phyloP scores from a whole-genome alignment of 768 basidiomycete genomes.

The Podaxis sp. region DNA sequence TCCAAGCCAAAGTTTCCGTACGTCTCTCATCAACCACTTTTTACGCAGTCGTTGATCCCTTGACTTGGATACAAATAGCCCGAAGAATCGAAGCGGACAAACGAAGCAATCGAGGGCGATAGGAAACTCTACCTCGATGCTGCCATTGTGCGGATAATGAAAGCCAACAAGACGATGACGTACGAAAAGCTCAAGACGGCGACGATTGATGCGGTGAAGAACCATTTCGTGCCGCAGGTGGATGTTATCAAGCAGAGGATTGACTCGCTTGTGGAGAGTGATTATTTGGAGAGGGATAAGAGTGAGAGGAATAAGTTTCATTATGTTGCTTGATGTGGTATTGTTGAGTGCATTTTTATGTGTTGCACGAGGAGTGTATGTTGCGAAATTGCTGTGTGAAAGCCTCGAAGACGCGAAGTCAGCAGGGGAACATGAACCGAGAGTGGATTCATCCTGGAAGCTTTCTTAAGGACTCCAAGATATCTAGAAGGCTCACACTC shows the following conservation, averaged over 20 bases:
- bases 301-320: slow-evolving; percentile 69
- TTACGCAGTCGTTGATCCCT: slow-evolving; percentile 4
- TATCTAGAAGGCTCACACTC: too few relatives aligned
- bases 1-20: slow-evolving; percentile 92
- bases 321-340: slow-evolving; percentile 61
- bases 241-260: slow-evolving; percentile 84
- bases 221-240: slow-evolving; percentile 84
- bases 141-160: slow-evolving; percentile 97
- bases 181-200: slow-evolving; percentile 79
- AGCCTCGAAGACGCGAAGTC: too few relatives aligned
- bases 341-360: too few relatives aligned
- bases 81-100: slow-evolving; percentile 84
- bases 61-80: slow-evolving; percentile 43
- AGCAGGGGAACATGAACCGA: too few relatives aligned
- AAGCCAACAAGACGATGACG: slow-evolving; percentile 80
- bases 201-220: slow-evolving; percentile 85
- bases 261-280: slow-evolving; percentile 77
- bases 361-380: too few relatives aligned
- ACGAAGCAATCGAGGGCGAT: slow-evolving; percentile 83
- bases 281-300: slow-evolving; percentile 81
- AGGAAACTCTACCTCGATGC: slow-evolving; percentile 86
- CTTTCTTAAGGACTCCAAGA: too few relatives aligned
- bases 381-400: too few relatives aligned
- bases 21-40: slow-evolving; percentile 25
- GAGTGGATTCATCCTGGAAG: too few relatives aligned